Evolutionary conservation across 768 basidiomycete genomes (phyloP), one percentile per base, ranked within the genome.

Genomic region (Lentinus tigrinus): DNA sequence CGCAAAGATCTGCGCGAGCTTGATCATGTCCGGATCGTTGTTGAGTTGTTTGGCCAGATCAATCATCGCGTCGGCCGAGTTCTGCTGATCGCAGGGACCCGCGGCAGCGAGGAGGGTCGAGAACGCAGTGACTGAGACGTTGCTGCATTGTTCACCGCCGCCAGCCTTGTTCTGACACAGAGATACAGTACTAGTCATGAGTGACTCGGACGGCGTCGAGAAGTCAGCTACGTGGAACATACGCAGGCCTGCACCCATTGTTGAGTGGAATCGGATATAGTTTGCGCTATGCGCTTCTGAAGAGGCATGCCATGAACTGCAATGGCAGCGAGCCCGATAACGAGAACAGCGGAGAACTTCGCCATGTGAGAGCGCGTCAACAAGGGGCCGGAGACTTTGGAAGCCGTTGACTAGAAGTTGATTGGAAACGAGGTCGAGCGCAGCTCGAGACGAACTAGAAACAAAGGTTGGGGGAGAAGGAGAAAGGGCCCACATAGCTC

Each of bases 141-240:
- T 72, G 67, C 84, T 87, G 70, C 87, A 88, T 62, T 79, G 70
- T n/a, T 72, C 51, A 17, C 63, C 83, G 42, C 86, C 87, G 39
- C 81, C 82, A 4, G 85, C 87, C 13, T 77, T 72, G 39, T 72
- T 49, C 85, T 86, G 66, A 47, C n/a, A n/a, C n/a, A n/a, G n/a
- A 47, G 3, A 24, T 27, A 44, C 53, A 42, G 4, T 40, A 24
- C 23, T 34, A 19, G n/a, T 14, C 34, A 13, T 14, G 17, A 38
- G 2, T 14, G 23, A 47, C 47, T 27, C 4, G 34, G 36, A 27
- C 31, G n/a, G 39, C 3, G 42, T 47, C n/a, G 11, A 34, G 17
- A 27, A n/a, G 46, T 23, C 28, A 26, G n/a, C n/a, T n/a, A n/a
- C n/a, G n/a, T n/a, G n/a, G n/a, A n/a, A 74, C 81, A 28, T 72